These are phyloP conservation scores for Arachnopeziza araneosa DNA, from an alignment of 2,329 filamentous ascomycete genomes.

Conservation along the genomic window DNA sequence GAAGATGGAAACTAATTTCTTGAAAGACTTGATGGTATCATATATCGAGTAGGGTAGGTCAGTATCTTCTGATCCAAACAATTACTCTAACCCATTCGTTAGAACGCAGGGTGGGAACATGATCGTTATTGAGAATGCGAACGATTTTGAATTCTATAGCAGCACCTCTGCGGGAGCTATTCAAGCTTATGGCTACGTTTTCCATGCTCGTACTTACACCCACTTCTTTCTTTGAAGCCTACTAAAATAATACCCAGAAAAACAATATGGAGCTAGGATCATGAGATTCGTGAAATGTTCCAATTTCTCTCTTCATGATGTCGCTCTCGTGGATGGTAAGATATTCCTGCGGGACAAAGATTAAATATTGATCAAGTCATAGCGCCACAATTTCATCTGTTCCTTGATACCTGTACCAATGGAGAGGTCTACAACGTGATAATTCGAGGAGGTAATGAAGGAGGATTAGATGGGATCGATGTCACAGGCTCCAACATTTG, in stretches of 20 bases:
- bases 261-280: constrained; percentile 14
- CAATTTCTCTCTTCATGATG: constrained; percentile 21
- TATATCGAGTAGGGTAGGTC: constrained; percentile 41
- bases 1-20: neutral
- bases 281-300: constrained; percentile 17
- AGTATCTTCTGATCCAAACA: neutral
- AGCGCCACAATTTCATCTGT: constrained; percentile 36
- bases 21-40: constrained; percentile 41
- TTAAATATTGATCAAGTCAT: neutral
- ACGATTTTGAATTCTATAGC: constrained; percentile 49
- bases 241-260: neutral
- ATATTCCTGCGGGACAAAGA: neutral
- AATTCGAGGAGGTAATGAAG: constrained; percentile 45
- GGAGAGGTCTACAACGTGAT: constrained; percentile 52
- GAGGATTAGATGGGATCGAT: constrained; percentile 52
- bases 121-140: constrained; percentile 44
- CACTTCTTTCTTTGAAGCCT: neutral
- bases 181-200: constrained; percentile 47
- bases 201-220: constrained; percentile 31
- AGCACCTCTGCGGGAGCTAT: constrained; percentile 46
- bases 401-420: constrained; percentile 43
- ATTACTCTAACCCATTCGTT: neutral
- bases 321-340: constrained; percentile 22
- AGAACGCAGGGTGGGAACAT: constrained; percentile 43
- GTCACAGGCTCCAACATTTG: constrained; percentile 49